Evolutionary conservation across 768 basidiomycete species (phyloP), one percentile per base, ranked within the genome.

Genomic region (Termitomyces sp.): DNA sequence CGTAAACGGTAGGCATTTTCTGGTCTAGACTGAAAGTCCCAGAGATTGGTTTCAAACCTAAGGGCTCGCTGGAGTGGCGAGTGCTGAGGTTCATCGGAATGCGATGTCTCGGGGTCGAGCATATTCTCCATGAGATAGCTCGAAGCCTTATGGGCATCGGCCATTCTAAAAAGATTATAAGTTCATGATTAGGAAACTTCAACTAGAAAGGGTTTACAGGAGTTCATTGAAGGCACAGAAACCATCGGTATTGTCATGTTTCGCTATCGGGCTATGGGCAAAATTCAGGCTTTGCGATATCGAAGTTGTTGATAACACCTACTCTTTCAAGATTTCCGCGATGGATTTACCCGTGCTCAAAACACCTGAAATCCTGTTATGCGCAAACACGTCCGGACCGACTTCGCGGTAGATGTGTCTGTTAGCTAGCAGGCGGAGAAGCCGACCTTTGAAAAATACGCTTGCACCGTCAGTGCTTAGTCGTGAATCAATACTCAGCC

Each of bases 361-460:
- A 20, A 66, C 49, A 13, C 65, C 65, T 0, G 70, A 72, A 40
- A 76, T 66, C 7, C 73, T 69, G 9, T 70, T 76, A 63, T 73
- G 67, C 6, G 70, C 58, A 54, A 74, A 75, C 1, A 74, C 70
- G 52, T 75, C 68, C 1, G 71, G 70, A 28, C 42, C 56, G 5
- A 75, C 61, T 61, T 77, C 76, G 4, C 65, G 65, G 54, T 72
- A 77, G 33, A 73, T 66, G 47, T 76, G 73, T 35, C 69, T 68
- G 33, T 59, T 73, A 3, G 73, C 68, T 6, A 77, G 66, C 12
- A 65, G 53, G 8, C 76, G 68, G 32, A 77, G 62, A 30, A 73
- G 62, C 1, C 75, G 69, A 6, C 62, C 66, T 69, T 7, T 0
- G 43, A 43, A 57, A 60, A 9, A 36, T 13, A 33, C 16, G 8